Evolutionary conservation across 208 protist species (phyloP), one percentile per base, ranked within the genome.

Genomic region (Leishmania tarentolae): DNA sequence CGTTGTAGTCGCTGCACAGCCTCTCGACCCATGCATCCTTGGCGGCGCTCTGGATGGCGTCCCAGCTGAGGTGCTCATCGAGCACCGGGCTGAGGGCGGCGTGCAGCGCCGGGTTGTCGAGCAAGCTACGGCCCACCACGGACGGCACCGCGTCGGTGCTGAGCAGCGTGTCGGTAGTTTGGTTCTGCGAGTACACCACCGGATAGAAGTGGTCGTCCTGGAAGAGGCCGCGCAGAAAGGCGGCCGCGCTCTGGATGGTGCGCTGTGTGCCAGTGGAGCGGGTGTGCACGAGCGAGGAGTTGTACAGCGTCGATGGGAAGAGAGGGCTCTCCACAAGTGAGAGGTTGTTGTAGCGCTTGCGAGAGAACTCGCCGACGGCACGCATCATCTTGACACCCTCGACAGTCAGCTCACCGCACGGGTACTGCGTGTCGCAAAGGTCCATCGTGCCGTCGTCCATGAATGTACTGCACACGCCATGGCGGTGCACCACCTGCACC

Each of bases 171-270:
- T 94, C 89, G 13, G 76, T 83, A 5, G 76, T 87, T 56, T 71
- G 75, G 77, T 90, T 86, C 35, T 69, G 68, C 46, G 83, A 89
- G 80, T 84, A 88, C 37, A 91, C 73, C 28, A 89, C 88, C 15
- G 91, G 89, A 83, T 77, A 89, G 83, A 89, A 88, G 57, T 83
- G 72, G 31, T 73, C 52, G 74, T 90, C 83, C 6, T 85, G 79
- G 82, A 94, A 92, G 72, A 92, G 75, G 50, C 87, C 89, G 56
- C 53, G 42, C 69, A 94, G 77, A 63, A 94, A 90, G 69, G 86
- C 84, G 61, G 83, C 81, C 35, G 89, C 85, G 79, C 87, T 92
- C 75, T 92, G 91, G 59, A 94, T 80, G 57, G 91, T 92, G 78
- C 87, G 90, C 74, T 87, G 78, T 37, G 86, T 80, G 69, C 75